Conservation (phyloP, 2,329 filamentous ascomycete genomes). For the Daldinia eschscholtzii region DNA sequence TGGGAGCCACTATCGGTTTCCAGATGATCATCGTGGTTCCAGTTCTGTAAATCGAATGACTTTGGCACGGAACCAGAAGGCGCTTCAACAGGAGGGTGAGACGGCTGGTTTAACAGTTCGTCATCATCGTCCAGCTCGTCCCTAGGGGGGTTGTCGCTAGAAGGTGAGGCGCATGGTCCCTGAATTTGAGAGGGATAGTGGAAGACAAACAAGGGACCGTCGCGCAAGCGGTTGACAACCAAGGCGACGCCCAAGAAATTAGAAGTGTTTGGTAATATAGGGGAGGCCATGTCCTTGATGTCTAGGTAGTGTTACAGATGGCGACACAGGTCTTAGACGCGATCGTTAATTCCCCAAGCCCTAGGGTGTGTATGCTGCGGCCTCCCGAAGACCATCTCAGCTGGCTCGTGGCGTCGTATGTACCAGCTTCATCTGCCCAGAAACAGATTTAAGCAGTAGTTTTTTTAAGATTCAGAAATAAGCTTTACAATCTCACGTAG, state of each 20-base stretch:
- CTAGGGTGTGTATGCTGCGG: constrained; percentile 10
- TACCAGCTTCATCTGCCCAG: constrained; percentile 17
- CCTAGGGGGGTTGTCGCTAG: constrained; percentile 49
- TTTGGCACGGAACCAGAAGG: constrained; percentile 51
- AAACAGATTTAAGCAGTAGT: neutral
- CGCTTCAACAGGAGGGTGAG: constrained; percentile 54
- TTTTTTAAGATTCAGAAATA: neutral
- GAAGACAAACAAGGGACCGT: constrained; percentile 86
- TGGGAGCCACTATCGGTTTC: constrained; percentile 68
- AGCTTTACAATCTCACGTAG: neutral
- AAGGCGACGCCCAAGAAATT: constrained; percentile 79
- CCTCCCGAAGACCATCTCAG: constrained; percentile 27
- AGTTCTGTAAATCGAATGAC: constrained; percentile 58
- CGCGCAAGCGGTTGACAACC: constrained; percentile 79
- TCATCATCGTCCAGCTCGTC: constrained; percentile 61
- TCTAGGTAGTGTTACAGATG: constrained; percentile 24
- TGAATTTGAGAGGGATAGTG: constrained; percentile 80
- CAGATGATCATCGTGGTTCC: constrained; percentile 67
- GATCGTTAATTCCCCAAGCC: constrained; percentile 27
- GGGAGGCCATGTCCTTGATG: constrained; percentile 59
- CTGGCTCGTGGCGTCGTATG: neutral
- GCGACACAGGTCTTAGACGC: constrained; percentile 41
- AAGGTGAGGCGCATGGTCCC: constrained; percentile 53
- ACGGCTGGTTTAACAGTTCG: constrained; percentile 64
- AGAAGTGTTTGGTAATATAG: constrained; percentile 63